phyloP scores from a whole-genome alignment of 140 eudicot genomes.

The Bidens hawaiensis region DNA sequence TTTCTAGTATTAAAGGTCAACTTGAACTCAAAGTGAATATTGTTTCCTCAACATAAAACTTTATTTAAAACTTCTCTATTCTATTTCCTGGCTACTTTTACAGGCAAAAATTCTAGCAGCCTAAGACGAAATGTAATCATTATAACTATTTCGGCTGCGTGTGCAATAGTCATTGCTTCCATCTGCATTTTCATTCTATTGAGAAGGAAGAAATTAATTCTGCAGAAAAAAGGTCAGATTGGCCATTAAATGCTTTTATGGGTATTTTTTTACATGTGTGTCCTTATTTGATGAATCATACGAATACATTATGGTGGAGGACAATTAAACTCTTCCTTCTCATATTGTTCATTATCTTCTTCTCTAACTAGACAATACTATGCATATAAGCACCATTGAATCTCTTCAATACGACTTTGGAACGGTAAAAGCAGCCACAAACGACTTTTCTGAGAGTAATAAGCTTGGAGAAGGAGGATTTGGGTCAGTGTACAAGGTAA shows the following conservation, averaged over 20 bases:
- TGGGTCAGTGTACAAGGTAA: not conserved
- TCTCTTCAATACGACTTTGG: not conserved
- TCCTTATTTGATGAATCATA: no score
- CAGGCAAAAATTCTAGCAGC: not conserved
- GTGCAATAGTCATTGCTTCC: not conserved
- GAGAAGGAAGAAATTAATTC: not conserved
- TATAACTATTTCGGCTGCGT: not conserved
- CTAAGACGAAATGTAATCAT: not conserved
- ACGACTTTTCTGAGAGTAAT: not conserved
- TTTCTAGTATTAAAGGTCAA: no score
- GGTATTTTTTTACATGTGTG: no score
- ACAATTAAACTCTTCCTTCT: not conserved
- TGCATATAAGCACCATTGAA: not conserved
- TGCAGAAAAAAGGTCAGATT: not conserved
- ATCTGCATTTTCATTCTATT: not conserved
- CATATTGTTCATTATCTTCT: not conserved
- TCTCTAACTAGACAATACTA: not conserved
- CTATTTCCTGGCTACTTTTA: not conserved
- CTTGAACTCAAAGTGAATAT: no score
- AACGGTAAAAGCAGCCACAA: not conserved
- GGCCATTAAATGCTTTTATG: not conserved
- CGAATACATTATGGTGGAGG: no score
- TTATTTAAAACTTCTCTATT: no score
- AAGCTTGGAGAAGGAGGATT: conserved; percentile 8
- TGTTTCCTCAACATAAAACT: no score